Base-by-base conservation (phyloP, 208 protist species). In the Acanthamoeba lenticulata region DNA sequence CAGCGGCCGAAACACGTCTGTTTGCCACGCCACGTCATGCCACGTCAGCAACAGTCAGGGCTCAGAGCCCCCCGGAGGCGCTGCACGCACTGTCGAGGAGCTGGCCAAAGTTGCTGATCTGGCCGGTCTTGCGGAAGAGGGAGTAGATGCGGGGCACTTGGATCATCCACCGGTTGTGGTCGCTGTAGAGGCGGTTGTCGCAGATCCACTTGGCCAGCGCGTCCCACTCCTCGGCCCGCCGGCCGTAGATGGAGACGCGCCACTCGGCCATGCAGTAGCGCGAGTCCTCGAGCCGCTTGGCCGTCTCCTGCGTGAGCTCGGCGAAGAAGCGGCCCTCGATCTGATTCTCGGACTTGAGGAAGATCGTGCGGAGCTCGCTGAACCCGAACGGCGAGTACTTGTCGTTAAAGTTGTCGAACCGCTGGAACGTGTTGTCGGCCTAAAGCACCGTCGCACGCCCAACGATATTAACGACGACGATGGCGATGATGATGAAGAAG, bases 381-480 rank as follows among this genome's bases (percentile, higher is more conserved):
- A 81, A 95, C 15, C 91, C 91, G 36, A 85, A 94, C 5, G 99
- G 99, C 96, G 99, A 99, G 97, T 99, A 99, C 62, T 96, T 97
- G 96, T 99, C 97, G 96, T 99, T 99, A 96, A 99, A 99, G 95
- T 99, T 99, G 96, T 99, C 99, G 97, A 99, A 99, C 83, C 99
- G 98, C 74, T 99, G 98, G 93, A 99, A 99, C 13, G 99, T 97
- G 74, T 92, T 95, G 44, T 98, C 98, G 90, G 98, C 97, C 95
- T 99, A 98, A 94, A n/a, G n/a, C n/a, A n/a, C n/a, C n/a, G n/a
- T n/a, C 86, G 99, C n/a, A n/a, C n/a, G n/a, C n/a, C n/a, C n/a
- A n/a, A n/a, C n/a, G n/a, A n/a, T n/a, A n/a, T n/a, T n/a, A n/a
- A 98, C 94, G 47, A 32, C 29, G 15, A 29, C 40, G n/a, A 19